Percentiles rank a stretch among this genome's conserved stretches.
Evolutionary conservation across 805 yeast species (phyloP).

Genomic region (Myxozyma mucilagina): DNA sequence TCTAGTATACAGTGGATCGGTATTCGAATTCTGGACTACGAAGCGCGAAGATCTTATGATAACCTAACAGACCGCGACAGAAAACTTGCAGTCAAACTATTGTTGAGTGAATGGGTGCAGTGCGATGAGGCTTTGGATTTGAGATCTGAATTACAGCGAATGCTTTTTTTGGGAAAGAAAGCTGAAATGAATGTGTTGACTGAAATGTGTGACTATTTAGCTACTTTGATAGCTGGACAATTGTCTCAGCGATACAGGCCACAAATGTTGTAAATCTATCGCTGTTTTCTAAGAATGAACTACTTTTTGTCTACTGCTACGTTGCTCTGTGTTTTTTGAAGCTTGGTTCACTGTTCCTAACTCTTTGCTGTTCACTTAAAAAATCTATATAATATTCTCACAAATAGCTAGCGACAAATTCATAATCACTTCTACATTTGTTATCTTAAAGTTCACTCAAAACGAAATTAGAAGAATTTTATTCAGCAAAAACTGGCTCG

Average conservation of each 20-base stretch:
- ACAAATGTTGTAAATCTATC: background rate
- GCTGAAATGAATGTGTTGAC: constrained; percentile 57
- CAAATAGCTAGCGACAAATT: no score
- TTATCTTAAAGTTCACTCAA: no score
- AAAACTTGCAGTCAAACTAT: constrained; percentile 38
- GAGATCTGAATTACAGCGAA: constrained; percentile 53
- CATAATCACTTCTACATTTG: no score
- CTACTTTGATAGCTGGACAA: background rate
- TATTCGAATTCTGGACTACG: constrained; percentile 45
- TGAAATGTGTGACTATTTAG: constrained; percentile 28
- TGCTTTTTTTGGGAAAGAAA: constrained; percentile 52
- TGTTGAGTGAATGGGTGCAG: constrained; percentile 26
- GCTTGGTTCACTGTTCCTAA: background rate
- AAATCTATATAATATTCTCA: no score
- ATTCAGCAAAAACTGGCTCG: no score
- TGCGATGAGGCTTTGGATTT: background rate
- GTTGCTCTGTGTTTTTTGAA: background rate
- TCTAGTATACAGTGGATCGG: constrained; percentile 43
- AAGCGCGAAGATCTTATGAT: constrained; percentile 36
- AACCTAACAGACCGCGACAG: constrained; percentile 39
- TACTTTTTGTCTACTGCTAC: no score
- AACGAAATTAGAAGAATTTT: no score
- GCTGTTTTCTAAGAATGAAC: no score
- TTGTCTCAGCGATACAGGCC: background rate
- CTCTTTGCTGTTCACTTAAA: background rate